phyloP scores from a whole-genome alignment of 208 protist species.

The Trypanosomatidae sp. region DNA sequence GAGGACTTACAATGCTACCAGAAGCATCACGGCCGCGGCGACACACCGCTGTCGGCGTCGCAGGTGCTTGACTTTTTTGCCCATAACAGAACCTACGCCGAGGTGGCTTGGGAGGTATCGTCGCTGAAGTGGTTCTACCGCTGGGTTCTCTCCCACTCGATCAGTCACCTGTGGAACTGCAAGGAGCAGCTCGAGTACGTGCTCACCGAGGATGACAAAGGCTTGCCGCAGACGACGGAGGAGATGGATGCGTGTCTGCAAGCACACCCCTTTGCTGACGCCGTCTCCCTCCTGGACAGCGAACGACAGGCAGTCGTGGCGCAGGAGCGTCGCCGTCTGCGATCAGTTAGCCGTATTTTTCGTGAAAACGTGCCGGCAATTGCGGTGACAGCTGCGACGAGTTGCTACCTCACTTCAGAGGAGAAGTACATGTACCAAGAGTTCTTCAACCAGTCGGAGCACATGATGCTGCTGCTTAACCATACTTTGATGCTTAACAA shows the following conservation, averaged over 20 bases:
- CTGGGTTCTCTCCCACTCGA: constrained; percentile 82
- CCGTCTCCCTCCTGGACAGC: constrained; percentile 61
- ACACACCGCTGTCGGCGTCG: constrained; percentile 15
- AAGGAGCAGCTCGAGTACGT: constrained; percentile 84
- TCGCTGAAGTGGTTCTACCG: constrained; percentile 83
- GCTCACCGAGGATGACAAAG: constrained; percentile 45
- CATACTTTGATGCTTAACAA: constrained; percentile 52
- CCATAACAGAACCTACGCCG: constrained; percentile 46
- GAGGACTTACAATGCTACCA: constrained; percentile 41
- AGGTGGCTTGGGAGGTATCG: constrained; percentile 67
- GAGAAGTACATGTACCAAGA: constrained; percentile 90
- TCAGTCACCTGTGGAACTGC: constrained; percentile 66
- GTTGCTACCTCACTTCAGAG: constrained; percentile 68
- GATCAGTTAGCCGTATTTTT: constrained; percentile 63
- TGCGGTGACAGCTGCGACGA: constrained; percentile 62
- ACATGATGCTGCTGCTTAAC: constrained; percentile 64
- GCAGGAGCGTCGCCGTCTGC: constrained; percentile 69
- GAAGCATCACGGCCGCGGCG: constrained; percentile 9
- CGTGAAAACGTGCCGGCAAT: constrained; percentile 48
- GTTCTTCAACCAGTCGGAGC: constrained; percentile 84
- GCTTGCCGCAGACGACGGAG: constrained; percentile 41
- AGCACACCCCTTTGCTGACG: constrained; percentile 55
- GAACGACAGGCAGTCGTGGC: constrained; percentile 69
- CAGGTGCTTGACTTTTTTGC: constrained; percentile 60
- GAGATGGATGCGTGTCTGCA: constrained; percentile 53